Evolutionary conservation across 345 rosid species (phyloP), one percentile per base, ranked within the genome.

Genomic region (Eucalyptus curtisii): DNA sequence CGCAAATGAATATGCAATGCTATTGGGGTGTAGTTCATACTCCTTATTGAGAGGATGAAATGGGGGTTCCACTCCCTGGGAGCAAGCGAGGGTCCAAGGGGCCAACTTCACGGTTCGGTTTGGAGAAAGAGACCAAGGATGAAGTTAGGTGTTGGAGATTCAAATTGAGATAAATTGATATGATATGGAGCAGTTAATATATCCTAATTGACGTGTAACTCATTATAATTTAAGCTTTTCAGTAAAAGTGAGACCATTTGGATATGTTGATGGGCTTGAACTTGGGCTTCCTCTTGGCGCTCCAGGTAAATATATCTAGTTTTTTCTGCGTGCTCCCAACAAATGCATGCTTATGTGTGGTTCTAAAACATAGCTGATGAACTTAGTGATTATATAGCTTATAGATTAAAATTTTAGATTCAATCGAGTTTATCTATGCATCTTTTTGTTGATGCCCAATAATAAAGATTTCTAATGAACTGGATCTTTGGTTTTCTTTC

Each of bases 201-300:
- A 24, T 55, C 30, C 0, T 55, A 55, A 55, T 55, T 55, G 0
- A 55, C 30, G 0, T 24, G 27, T 55, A 55, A 55, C 30, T 55
- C 3, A 55, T 55, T 55, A 50, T 13, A 0, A 0, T 22, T 55
- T 55, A 24, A 22, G 2, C 0, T 55, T 55, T 55, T 55, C 1
- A 4, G 30, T 55, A 0, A 22, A 55, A 22, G 61, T 55, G 7
- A 25, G 30, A 0, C 0, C 13, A 55, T 22, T 0, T 24, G 6
- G 2, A 55, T 55, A 24, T 24, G 6, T 10, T 55, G 0, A 55
- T 24, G 0, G 30, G 1, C 61, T 55, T 6, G 0, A 25, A 24
- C 2, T 55, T 1, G 0, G 30, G 13, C 13, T 22, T 55, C 30
- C 13, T 55, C 6, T 55, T 55, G 30, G 1, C 0, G 0, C 61